These are phyloP conservation scores for Entomortierella chlamydospora DNA, from an alignment of 192 early-diverging fungal genomes.

Conservation along the genomic window DNA sequence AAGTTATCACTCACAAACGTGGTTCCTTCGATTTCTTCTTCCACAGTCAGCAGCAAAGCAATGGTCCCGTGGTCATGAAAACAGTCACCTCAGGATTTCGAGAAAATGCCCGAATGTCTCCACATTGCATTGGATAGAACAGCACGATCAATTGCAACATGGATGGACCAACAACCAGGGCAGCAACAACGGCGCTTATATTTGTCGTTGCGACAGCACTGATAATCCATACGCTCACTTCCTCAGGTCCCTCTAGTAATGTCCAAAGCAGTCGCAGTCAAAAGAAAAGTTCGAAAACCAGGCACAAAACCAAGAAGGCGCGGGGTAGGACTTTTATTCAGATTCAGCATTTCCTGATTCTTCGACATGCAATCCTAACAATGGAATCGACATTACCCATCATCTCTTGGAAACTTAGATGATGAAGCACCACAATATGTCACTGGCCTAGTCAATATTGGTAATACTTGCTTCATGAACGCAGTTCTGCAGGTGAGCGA, in stretches of 20 bases:
- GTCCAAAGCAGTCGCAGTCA: background rate
- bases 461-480: conserved; percentile 93
- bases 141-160: background rate
- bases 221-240: background rate
- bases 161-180: background rate
- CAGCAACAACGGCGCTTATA: no score
- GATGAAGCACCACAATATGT: conserved; percentile 22
- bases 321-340: background rate
- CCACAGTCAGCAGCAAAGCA: no score
- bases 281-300: background rate
- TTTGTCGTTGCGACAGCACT: background rate
- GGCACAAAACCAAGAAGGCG: background rate
- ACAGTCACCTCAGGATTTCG: no score
- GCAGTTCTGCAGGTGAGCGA: conserved; percentile 74
- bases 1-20: no score
- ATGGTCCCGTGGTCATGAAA: no score
- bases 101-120: no score
- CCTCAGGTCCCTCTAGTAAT: background rate
- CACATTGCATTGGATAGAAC: no score
- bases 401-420: background rate
- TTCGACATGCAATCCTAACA: background rate
- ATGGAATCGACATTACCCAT: background rate
- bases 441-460: conserved; percentile 80
- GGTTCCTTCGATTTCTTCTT: no score
- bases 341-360: background rate